A percentile compares a stretch with the other conserved stretches of the same genome.
Conservation (phyloP, 2,329 filamentous ascomycete genomes). For the Arthrobotrys entomopaga region DNA sequence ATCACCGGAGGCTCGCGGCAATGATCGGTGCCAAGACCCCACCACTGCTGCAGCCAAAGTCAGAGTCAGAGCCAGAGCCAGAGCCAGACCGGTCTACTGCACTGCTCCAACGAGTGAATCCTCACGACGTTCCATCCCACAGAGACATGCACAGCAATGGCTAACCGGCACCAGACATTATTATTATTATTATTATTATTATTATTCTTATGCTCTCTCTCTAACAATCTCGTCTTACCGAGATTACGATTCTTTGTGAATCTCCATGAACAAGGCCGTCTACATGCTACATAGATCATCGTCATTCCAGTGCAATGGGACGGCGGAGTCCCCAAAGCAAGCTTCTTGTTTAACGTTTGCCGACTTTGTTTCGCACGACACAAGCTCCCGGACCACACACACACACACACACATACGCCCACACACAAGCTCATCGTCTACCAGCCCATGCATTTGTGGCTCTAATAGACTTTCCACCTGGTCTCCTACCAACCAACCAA, state of each 20-base stretch:
- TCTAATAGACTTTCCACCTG: not conserved
- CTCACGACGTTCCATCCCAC: not conserved
- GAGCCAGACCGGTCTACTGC: too few relatives aligned
- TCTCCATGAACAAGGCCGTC: too few relatives aligned
- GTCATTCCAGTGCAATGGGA: constrained; percentile 17
- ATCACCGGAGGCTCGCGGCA: constrained; percentile 51
- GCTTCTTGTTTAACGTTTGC: too few relatives aligned
- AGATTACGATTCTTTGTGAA: too few relatives aligned
- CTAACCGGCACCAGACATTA: constrained; percentile 17
- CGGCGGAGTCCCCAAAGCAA: too few relatives aligned
- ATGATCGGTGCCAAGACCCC: constrained; percentile 49
- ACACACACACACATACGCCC: too few relatives aligned
- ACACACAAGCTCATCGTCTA: constrained; percentile 8
- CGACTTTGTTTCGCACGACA: too few relatives aligned
- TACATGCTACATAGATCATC: constrained; percentile 3
- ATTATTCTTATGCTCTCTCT: too few relatives aligned
- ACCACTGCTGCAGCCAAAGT: constrained; percentile 23
- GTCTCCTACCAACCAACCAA: constrained; percentile 22
- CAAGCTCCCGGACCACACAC: too few relatives aligned
- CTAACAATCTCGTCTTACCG: too few relatives aligned
- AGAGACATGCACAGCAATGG: constrained; percentile 23
- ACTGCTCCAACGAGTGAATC: not conserved
- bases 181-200: too few relatives aligned
- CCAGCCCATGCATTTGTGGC: constrained; percentile 20
- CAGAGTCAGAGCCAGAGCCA: too few relatives aligned